Evolutionary conservation across 495 filamentous ascomycete genomes (phyloP).

Genomic region (Sordaria brevicollis): DNA sequence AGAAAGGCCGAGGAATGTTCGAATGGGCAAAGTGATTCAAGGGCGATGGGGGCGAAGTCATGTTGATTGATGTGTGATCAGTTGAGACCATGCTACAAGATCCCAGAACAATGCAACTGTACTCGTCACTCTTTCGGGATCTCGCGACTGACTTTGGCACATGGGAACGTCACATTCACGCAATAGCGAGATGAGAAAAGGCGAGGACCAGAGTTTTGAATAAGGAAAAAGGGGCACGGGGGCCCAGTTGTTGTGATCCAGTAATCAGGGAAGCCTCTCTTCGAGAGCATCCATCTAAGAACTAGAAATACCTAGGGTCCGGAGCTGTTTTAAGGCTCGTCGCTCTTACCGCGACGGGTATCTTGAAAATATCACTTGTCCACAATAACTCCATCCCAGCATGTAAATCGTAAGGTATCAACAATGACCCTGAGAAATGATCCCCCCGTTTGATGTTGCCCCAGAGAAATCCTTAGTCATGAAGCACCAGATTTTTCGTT

Average conservation of each 20-base stretch:
- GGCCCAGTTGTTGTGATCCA: background rate
- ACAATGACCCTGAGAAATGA: slow-evolving; percentile 17
- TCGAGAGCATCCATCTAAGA: background rate
- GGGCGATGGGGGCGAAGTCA: background rate
- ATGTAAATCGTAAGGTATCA: slow-evolving; percentile 11
- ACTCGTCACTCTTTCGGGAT: background rate
- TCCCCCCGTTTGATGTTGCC: slow-evolving; percentile 11
- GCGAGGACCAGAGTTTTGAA: background rate
- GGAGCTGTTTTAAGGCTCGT: background rate
- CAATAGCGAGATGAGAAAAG: background rate
- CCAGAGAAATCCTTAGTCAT: slow-evolving; percentile 1
- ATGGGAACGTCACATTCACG: background rate
- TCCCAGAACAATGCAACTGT: background rate
- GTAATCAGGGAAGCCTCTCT: background rate
- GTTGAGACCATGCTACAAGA: background rate
- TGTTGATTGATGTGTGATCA: background rate
- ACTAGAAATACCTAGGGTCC: background rate
- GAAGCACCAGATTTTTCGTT: background rate
- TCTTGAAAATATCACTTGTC: background rate
- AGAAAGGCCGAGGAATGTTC: background rate
- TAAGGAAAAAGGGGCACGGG: background rate
- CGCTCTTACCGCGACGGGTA: background rate
- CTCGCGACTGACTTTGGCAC: background rate
- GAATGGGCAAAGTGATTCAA: background rate
- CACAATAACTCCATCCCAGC: slow-evolving; percentile 17